Evolutionary conservation across 1,139 yeast genomes (phyloP), one percentile per base, ranked within the genome.

Genomic region (Kodamaea derodonti): DNA sequence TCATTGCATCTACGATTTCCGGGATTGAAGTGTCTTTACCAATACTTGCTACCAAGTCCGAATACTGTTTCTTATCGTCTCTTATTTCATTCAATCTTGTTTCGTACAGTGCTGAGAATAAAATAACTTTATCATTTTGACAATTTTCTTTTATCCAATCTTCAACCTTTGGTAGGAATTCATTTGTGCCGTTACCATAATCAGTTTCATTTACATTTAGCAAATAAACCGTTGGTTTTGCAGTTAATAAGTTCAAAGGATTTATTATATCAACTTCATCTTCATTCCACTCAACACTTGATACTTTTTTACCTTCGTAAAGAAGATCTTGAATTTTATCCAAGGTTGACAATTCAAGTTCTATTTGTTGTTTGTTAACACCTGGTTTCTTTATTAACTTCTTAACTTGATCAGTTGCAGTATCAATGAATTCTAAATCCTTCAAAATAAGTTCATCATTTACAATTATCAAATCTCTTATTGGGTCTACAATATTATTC

Each of bases 401-500:
- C 3, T 60, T 52, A 7, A 69, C 49, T 37, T 63, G 66, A 26
- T 75, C 84, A 13, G 77, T 45, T 0, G 74, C 75, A 24, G 60
- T 65, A 43, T 82, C 90, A 15, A 78, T 64, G 42, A 73, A 76
- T 42, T 83, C 90, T 52, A 82, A 56, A 52, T 83, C 92, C 52
- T 83, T 83, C 35, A 83, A 56, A n/a, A 83, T 65, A 41, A 83
- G 60, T 56, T 83, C 92, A 54, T 83, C 90, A 43, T 75, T 76
- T 9, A 83, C 88, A 38, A 82, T 75, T 23, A 71, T 71, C 47
- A 81, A 56, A 56, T 83, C 92, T 48, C 90, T 58, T 0, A 77
- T 69, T 0, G 92, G 88, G 52, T 83, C 80, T n/a, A 66, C 72
- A 11, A 72, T 71, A 27, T 62, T 62, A 7, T 77, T 72, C 48